Base-by-base conservation (phyloP, 192 early-diverging fungal species). In the Linnemannia schmuckeri region DNA sequence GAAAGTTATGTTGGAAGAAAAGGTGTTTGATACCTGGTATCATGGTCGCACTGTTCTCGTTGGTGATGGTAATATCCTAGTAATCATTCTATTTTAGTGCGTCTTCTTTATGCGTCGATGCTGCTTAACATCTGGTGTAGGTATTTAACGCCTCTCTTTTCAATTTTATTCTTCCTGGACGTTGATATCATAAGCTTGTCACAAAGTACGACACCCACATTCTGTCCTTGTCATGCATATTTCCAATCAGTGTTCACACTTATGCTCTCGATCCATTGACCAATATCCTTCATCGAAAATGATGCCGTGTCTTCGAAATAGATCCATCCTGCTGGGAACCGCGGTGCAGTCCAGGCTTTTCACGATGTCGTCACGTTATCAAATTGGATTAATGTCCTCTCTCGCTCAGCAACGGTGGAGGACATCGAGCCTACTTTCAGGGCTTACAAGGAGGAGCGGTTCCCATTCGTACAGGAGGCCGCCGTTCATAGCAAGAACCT, bases 11-110 rank as follows among this genome's bases (percentile, higher is more conserved):
- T 24, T 76, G 15, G 83, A 85, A 6, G 83, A 85, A n/a, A 80
- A 85, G 44, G 74, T 85, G 37, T 85, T 85, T 76, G 52, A 72
- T 4, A 85, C 83, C 0, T 85, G 83, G 83, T 46, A 85, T 33
- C 12, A 46, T 70, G 82, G 68, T 2, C 73, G 82, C 0, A 79
- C 73, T 10, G 77, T 78, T 5, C 74, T 85, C 0, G n/a, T 85
- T 12, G 83, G 83, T 0, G 78, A 85, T 74, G 83, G 82, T 84
- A 70, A 78, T 61, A 18, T 17, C 20, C 18, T 18, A 12, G 61
- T 13, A 9, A 1, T 66, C 2, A 37, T 5, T 10, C 2, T 41
- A 3, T 0, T 52, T 6, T 10, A 46, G 0, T 46, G 15, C 15
- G 0, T 46, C 44, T 3, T 46, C 15, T 46, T 46, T 46, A 0